phyloP scores from a whole-genome alignment of 2,329 filamentous ascomycete species.

The Alternaria atra region DNA sequence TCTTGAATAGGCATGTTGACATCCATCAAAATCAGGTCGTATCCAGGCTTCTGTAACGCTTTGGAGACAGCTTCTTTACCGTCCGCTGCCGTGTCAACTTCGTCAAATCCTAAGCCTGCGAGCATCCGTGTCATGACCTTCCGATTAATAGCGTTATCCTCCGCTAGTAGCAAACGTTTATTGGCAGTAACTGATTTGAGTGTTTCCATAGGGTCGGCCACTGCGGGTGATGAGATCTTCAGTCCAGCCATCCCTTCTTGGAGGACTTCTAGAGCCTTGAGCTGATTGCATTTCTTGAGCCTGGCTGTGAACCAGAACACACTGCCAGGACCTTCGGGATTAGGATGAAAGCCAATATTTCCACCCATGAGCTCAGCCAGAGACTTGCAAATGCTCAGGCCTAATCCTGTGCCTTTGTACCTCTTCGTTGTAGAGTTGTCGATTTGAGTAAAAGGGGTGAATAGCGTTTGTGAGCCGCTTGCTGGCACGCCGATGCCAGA shows the following conservation, averaged over 20 bases:
- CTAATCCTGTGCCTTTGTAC: conserved; percentile 66
- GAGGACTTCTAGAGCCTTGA: conserved; percentile 22
- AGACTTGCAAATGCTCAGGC: conserved; percentile 66
- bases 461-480: conserved; percentile 58
- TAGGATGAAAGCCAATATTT: conserved; percentile 58
- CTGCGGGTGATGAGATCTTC: conserved; percentile 16
- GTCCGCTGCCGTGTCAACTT: conserved; percentile 52
- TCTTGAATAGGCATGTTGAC: conserved; percentile 49
- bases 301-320: conserved; percentile 61
- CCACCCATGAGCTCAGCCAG: conserved; percentile 67
- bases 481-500: conserved; percentile 64
- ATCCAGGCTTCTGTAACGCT: conserved; percentile 19
- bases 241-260: conserved; percentile 20
- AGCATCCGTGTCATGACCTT: conserved; percentile 60
- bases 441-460: conserved; percentile 66
- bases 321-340: conserved; percentile 59
- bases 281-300: conserved; percentile 42
- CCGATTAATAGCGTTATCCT: conserved; percentile 60
- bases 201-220: conserved; percentile 29
- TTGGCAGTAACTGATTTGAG: conserved; percentile 29
- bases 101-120: conserved; percentile 45
- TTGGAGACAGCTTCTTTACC: conserved; percentile 55
- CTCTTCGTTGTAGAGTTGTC: conserved; percentile 63
- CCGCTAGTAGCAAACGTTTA: conserved; percentile 53
- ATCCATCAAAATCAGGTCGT: conserved; percentile 48